Evolutionary conservation across 306 rosid genomes (phyloP).

Genomic region (Spatholobus suberectus): DNA sequence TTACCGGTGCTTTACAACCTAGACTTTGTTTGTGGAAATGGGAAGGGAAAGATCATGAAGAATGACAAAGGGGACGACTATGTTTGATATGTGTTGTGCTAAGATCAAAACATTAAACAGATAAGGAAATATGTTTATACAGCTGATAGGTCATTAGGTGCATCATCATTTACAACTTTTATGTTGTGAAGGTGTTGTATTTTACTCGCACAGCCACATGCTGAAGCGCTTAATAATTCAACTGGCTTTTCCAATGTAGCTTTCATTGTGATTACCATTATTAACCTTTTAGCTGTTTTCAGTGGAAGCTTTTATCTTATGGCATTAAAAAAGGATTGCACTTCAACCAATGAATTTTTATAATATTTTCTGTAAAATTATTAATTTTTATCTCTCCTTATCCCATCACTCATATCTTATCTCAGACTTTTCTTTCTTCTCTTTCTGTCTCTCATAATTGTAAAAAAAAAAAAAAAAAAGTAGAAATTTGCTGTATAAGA

Average conservation of each 20-base stretch:
- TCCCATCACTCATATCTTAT: background rate
- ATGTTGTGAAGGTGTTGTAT: conserved; percentile 28
- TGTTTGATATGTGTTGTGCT: conserved; percentile 35
- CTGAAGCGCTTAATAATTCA: conserved; percentile 36
- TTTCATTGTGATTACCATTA: conserved; percentile 36
- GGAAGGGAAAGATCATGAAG: conserved; percentile 7
- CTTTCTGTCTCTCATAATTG: background rate
- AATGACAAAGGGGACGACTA: conserved; percentile 30
- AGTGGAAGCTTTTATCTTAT: conserved; percentile 18
- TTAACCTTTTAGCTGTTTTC: conserved; percentile 5
- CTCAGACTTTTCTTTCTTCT: background rate
- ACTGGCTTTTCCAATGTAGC: conserved; percentile 29
- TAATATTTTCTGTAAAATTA: too few species aligned
- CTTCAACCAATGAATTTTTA: background rate
- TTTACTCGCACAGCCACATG: conserved; percentile 3
- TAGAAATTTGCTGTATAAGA: background rate
- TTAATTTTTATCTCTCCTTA: background rate
- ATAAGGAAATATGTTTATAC: conserved; percentile 3
- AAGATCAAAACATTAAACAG: background rate
- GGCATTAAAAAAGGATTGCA: background rate
- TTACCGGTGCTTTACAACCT: conserved; percentile 80
- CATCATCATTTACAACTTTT: conserved; percentile 30
- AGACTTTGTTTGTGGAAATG: conserved; percentile 60
- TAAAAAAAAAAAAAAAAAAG: background rate
- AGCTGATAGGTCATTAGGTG: conserved; percentile 9